Evolutionary conservation across 2,329 filamentous ascomycete species (phyloP).

Genomic region (Triangularia verruculosa): DNA sequence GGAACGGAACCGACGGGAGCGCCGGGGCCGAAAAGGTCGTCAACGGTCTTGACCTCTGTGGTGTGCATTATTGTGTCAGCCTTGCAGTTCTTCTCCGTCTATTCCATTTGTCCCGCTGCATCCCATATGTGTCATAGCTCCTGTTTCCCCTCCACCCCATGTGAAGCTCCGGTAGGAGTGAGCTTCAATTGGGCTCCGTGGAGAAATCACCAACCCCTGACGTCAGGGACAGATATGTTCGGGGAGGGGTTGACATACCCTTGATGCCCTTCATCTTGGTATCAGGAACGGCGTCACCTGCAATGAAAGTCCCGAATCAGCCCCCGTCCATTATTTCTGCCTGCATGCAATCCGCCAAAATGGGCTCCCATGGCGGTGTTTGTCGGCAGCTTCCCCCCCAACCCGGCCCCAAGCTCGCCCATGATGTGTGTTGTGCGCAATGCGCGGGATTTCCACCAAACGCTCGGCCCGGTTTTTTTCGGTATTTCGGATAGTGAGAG

Average conservation of each 20-base stretch:
- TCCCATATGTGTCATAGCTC: neutral
- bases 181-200: neutral
- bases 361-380: slow-evolving; percentile 9
- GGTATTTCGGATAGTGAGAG: neutral
- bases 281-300: slow-evolving; percentile 33
- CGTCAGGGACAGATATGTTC: slow-evolving; percentile 13
- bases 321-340: slow-evolving; percentile 18
- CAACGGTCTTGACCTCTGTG: slow-evolving; percentile 75
- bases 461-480: slow-evolving; percentile 16
- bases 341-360: neutral
- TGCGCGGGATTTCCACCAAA: neutral
- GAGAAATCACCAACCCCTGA: slow-evolving; percentile 4
- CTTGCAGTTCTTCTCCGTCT: neutral
- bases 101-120: neutral
- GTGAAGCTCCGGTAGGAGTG: neutral
- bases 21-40: slow-evolving; percentile 85
- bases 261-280: slow-evolving; percentile 41
- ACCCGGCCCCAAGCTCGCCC: neutral
- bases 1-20: slow-evolving; percentile 79
- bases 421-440: neutral
- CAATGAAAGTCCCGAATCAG: neutral
- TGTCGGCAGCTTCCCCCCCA: slow-evolving; percentile 5
- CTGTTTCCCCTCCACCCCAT: neutral
- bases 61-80: neutral
- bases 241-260: slow-evolving; percentile 40